A percentile compares a stretch with the other conserved stretches of the same genome.
Conservation (phyloP, 441 rosid species). For the Pelargonium cotyledonis region DNA sequence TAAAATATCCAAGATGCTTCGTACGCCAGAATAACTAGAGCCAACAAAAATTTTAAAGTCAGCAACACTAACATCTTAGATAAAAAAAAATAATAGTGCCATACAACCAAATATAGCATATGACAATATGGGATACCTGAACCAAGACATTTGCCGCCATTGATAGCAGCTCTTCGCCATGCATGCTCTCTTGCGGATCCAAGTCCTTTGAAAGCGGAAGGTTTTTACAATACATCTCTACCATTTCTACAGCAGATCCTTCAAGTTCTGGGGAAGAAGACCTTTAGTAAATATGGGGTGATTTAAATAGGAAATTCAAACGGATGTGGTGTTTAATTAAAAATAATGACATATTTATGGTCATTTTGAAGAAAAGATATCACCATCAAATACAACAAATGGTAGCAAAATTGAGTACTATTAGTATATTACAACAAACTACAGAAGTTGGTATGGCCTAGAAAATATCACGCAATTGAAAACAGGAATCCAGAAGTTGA, state of each 20-base stretch:
- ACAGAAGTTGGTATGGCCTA: constrained; percentile 3
- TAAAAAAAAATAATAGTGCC: background rate
- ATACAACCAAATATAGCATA: background rate
- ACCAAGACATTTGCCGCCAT: constrained; percentile 68
- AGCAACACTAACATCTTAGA: constrained; percentile 10
- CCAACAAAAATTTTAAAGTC: constrained; percentile 17
- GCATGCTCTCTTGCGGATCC: constrained; percentile 92
- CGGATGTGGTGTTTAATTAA: no score
- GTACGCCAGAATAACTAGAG: constrained; percentile 80
- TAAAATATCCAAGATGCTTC: constrained; percentile 57
- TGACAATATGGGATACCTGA: constrained; percentile 48
- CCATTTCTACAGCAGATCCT: constrained; percentile 53
- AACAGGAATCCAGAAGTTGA: background rate
- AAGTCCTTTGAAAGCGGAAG: constrained; percentile 85
- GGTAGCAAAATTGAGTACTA: background rate
- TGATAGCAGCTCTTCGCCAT: constrained; percentile 89
- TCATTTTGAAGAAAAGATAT: background rate
- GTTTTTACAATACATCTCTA: constrained; percentile 60
- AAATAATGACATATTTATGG: background rate
- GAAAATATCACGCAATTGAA: constrained; percentile 11
- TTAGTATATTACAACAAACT: constrained; percentile 1
- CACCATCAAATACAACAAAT: background rate
- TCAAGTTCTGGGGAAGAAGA: constrained; percentile 53
- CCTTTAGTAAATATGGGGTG: constrained; percentile 18
- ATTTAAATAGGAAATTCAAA: constrained; percentile 16